Evolutionary conservation across 495 filamentous ascomycete species (phyloP), one percentile per base, ranked within the genome.

Genomic region (Letharia columbiana): DNA sequence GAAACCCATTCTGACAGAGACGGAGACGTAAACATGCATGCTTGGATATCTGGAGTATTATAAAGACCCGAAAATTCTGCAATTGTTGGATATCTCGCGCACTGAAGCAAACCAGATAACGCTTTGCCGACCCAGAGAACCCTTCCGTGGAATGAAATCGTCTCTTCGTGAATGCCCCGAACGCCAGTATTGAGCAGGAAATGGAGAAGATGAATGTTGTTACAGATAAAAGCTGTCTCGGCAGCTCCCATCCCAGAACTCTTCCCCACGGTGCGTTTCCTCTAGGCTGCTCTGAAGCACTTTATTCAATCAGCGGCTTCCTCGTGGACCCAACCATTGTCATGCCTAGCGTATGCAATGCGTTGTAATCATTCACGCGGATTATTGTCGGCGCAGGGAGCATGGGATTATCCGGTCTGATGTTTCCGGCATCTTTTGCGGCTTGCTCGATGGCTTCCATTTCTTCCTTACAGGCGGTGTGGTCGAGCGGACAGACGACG

Each of bases 401-500:
- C 84, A 91, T 89, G 0, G 92, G 94, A 66, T 96, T 96, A 60
- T 92, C 89, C 0, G 87, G 87, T 70, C 90, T 89, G 57, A 98
- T 86, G 66, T 89, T 85, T 33, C 89, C 86, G 9, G 94, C 93
- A 66, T 98, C 92, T 74, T 91, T 91, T 3, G 94, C 94, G 0
- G 95, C 90, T 75, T 94, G 89, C 71, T 96, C 91, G 67, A 98
- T 98, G 11, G 91, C 91, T 72, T 96, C 91, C 90, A 98, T 96
- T 78, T 98, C 95, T 70, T 96, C 92, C 73, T 95, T 96, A 78
- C 94, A 98, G 17, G 88, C 91, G 65, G 92, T 90, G 70, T 97
- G 91, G 73, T 98, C 94, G 49, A 96, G 86, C 0, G 95, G 94
- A 70, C 93, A 97, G 60, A 98, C 93, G 56, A 98, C 90, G 64